Percentiles rank a stretch among this genome's conserved stretches.
These are phyloP conservation scores for Metschnikowia picachoensis DNA, from an alignment of 805 yeast species.

Conservation along the genomic window DNA sequence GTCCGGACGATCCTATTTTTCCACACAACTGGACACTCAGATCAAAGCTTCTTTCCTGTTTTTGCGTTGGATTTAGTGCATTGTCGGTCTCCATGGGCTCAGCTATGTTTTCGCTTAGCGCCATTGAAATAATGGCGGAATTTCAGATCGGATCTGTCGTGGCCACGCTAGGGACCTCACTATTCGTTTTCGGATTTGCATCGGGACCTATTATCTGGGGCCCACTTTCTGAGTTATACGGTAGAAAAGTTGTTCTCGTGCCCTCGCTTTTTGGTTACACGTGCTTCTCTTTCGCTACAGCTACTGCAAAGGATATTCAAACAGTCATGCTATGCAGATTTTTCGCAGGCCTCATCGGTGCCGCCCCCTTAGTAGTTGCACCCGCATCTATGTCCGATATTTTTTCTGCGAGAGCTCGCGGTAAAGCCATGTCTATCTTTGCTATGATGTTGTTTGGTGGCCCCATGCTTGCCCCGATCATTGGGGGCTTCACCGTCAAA, in stretches of 20 bases:
- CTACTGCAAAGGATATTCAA: conserved; percentile 23
- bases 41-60: conserved; percentile 23
- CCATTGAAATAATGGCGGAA: conserved; percentile 41
- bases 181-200: conserved; percentile 91
- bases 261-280: conserved; percentile 54
- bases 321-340: conserved; percentile 23
- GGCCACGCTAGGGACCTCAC: conserved; percentile 71
- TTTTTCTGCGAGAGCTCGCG: conserved; percentile 17
- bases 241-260: conserved; percentile 61
- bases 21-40: conserved; percentile 71
- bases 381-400: conserved; percentile 25
- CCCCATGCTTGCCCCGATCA: conserved; percentile 21
- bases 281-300: conserved; percentile 49
- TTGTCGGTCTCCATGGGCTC: conserved; percentile 62
- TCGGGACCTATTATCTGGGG: conserved; percentile 91
- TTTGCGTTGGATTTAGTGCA: conserved; percentile 32
- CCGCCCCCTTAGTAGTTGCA: conserved; percentile 25
- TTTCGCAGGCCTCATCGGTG: conserved; percentile 23
- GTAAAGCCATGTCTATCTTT: conserved; percentile 22
- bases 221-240: conserved; percentile 76
- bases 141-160: conserved; percentile 64
- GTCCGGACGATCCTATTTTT: conserved; percentile 72
- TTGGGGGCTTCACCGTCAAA: conserved; percentile 60
- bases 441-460: conserved; percentile 34
- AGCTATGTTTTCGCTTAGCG: conserved; percentile 71